Base-by-base conservation (phyloP, 768 basidiomycete species). In the Russula sp. region DNA sequence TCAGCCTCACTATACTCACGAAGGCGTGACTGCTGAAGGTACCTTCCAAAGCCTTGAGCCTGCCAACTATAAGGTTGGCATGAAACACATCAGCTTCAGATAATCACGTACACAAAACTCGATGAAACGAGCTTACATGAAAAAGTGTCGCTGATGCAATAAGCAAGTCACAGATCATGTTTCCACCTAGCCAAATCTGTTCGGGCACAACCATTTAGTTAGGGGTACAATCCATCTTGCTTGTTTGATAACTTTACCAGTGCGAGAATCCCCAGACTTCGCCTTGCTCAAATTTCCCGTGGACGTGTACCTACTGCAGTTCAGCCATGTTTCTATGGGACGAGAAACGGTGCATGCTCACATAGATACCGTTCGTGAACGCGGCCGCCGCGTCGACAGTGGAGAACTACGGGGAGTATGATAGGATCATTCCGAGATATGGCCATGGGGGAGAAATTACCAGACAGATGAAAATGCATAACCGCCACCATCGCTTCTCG, bases 1-100 rank as follows among this genome's bases (percentile, higher is more conserved):
- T 72, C 46, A 73, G 38, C 5, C 69, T 65, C 3, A 73, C 67
- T 9, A 72, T 62, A 5, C 65, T 63, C 1, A 62, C 36, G 1
- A 73, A 40, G 26, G 66, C 44, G n/a, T 71, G 56, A 3, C 5
- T 22, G 10, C 40, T 57, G 20, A 44, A n/a, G 30, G 5, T 7
- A 3, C 11, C 24, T 5, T 22, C 16, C 34, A n/a, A n/a, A 6
- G 5, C 30, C 11, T 14, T 24, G 3, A 38, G 28, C 32, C 2
- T 4, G 18, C 5, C 22, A 61, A n/a, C 59, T 61, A 6, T 5
- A 22, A 32, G 3, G 22, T 5, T 0, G 28, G 13, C 11, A 2
- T 2, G 28, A 4, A n/a, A 7, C 5, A 18, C n/a, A 3, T 62
- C 61, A 56, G 30, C n/a, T 34, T 30, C 38, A 5, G 5, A 44